Conservation (phyloP, 805 yeast genomes). For the Sugiyamaella valdiviana region DNA sequence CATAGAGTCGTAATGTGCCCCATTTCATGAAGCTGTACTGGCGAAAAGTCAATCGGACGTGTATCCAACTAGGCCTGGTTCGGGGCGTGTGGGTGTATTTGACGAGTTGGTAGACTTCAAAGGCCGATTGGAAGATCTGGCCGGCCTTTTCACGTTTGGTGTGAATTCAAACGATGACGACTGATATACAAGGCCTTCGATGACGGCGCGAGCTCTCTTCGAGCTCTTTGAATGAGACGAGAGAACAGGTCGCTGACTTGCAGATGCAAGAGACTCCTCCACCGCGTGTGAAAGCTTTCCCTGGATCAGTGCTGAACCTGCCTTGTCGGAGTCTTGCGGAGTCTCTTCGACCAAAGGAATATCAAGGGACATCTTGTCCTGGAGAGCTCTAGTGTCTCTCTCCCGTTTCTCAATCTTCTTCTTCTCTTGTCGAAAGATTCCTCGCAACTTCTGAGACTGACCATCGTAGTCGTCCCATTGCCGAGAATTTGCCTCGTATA, state of each 20-base stretch:
- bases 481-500: constrained; percentile 14
- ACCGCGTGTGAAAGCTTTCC: neutral
- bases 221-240: neutral
- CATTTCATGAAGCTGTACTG: too few relatives aligned
- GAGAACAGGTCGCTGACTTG: neutral
- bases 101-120: neutral
- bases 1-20: too few relatives aligned
- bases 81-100: neutral
- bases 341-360: constrained; percentile 9
- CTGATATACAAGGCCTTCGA: neutral
- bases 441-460: constrained; percentile 23
- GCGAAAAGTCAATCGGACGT: neutral
- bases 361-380: constrained; percentile 12
- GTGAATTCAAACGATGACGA: neutral
- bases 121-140: neutral
- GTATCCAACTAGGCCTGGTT: neutral
- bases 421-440: constrained; percentile 17
- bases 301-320: neutral
- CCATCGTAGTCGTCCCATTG: constrained; percentile 26
- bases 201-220: neutral
- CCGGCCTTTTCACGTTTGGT: neutral
- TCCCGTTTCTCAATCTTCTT: constrained; percentile 7
- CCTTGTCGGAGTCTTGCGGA: constrained; percentile 4
- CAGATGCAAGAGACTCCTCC: neutral
- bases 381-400: constrained; percentile 7